Percentiles rank a stretch among this genome's conserved stretches.
Evolutionary conservation across 352 stramenopile species (phyloP).

Genomic region (Globisporangium orthogonon): DNA sequence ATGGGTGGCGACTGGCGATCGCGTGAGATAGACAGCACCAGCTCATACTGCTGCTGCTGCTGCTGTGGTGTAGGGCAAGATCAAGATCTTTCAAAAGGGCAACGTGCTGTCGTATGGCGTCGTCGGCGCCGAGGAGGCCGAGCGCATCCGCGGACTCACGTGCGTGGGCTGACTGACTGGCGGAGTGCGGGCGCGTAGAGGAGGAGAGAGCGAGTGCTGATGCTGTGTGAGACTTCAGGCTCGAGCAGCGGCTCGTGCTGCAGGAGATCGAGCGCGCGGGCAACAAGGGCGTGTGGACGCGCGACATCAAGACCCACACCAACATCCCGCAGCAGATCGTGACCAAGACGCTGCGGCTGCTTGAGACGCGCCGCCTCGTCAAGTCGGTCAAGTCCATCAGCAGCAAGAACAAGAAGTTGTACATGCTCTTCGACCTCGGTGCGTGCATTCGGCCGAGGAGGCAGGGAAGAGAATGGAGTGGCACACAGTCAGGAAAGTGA

Average conservation of each 20-base stretch:
- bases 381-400: slow-evolving; percentile 99
- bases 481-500: background rate
- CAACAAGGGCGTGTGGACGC: slow-evolving; percentile 98
- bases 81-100: slow-evolving; percentile 88
- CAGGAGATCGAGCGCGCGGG: slow-evolving; percentile 95
- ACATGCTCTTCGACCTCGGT: slow-evolving; percentile 96
- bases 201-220: background rate
- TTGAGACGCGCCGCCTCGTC: slow-evolving; percentile 95
- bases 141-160: slow-evolving; percentile 81
- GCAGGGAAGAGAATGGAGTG: background rate
- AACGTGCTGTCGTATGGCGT: slow-evolving; percentile 81
- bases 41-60: background rate
- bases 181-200: background rate
- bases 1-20: background rate
- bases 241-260: slow-evolving; percentile 82
- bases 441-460: background rate
- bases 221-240: slow-evolving; percentile 38
- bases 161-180: slow-evolving; percentile 19
- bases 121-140: slow-evolving; percentile 75
- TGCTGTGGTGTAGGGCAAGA: slow-evolving; percentile 37
- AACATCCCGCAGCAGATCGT: slow-evolving; percentile 96
- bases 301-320: slow-evolving; percentile 97
- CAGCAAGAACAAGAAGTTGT: slow-evolving; percentile 99
- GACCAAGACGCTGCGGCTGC: slow-evolving; percentile 96
- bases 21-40: background rate